These are phyloP conservation scores for Paraurostyla sp. DNA, from an alignment of 73 alveolate genomes.

Conservation along the genomic window DNA sequence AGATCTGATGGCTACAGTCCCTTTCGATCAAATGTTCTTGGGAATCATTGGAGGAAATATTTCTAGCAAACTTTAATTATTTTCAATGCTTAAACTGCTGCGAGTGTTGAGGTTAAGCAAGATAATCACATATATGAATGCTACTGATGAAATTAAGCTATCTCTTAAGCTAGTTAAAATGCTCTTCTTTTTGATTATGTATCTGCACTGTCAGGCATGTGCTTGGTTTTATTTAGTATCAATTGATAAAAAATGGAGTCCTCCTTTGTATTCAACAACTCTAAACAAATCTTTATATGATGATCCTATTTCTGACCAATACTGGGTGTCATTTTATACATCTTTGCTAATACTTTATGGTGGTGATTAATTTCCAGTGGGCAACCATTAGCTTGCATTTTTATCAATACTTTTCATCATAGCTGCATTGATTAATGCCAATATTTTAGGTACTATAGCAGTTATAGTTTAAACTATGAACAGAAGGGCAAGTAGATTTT, in stretches of 20 bases:
- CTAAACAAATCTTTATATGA: not conserved
- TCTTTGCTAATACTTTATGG: slow-evolving; percentile 74
- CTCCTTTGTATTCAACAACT: not conserved
- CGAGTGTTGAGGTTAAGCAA: slow-evolving; percentile 69
- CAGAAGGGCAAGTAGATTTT: slow-evolving; percentile 56
- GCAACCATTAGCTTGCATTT: slow-evolving; percentile 28
- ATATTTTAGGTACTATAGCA: slow-evolving; percentile 71
- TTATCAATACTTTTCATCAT: not conserved
- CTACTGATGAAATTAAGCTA: slow-evolving; percentile 66
- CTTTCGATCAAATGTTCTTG: slow-evolving; percentile 62
- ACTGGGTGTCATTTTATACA: slow-evolving; percentile 56
- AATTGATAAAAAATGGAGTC: slow-evolving; percentile 55
- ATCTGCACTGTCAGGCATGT: slow-evolving; percentile 63
- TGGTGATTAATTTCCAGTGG: slow-evolving; percentile 72
- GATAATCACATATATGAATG: slow-evolving; percentile 59
- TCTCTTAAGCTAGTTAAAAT: slow-evolving; percentile 56
- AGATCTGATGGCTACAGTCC: slow-evolving; percentile 82
- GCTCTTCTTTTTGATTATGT: slow-evolving; percentile 59
- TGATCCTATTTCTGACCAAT: slow-evolving; percentile 1
- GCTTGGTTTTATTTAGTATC: slow-evolving; percentile 61
- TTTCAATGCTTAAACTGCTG: slow-evolving; percentile 61
- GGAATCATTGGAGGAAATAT: not conserved
- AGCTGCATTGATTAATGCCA: slow-evolving; percentile 79
- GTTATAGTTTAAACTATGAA: slow-evolving; percentile 58
- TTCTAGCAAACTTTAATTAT: not conserved